A percentile compares a stretch with the other conserved stretches of the same genome.
Evolutionary conservation across 441 rosid genomes (phyloP).

Genomic region (Syzygium malaccense): DNA sequence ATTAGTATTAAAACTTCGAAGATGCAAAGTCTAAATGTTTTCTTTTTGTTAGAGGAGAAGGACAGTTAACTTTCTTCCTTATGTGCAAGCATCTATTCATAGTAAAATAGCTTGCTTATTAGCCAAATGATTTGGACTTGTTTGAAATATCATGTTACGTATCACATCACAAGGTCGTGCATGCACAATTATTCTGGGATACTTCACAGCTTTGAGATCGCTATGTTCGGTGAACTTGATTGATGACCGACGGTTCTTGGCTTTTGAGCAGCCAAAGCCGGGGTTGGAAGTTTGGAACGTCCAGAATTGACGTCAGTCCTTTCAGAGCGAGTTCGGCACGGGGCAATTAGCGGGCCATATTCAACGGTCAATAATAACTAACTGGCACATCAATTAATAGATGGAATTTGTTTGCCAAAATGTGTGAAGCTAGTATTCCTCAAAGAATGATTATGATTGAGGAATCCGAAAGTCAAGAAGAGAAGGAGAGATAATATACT

Average conservation of each 20-base stretch:
- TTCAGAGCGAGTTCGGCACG: background rate
- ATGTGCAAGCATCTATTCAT: background rate
- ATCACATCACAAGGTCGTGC: background rate
- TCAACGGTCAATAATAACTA: no score
- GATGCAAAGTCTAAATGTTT: background rate
- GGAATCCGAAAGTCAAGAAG: no score
- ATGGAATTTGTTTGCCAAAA: no score
- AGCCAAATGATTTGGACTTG: background rate
- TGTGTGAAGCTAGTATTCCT: no score
- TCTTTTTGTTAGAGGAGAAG: background rate
- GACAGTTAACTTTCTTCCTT: background rate
- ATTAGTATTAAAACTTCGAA: background rate
- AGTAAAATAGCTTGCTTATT: background rate
- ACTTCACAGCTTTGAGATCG: background rate
- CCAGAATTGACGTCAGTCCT: accelerated
- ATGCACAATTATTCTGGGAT: background rate
- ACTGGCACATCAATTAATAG: no score
- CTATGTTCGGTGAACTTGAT: accelerated
- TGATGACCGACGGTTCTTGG: background rate
- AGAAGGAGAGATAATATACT: no score
- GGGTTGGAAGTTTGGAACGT: background rate
- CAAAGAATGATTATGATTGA: no score
- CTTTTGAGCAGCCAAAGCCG: background rate
- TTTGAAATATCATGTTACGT: no score
- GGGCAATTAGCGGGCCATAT: no score